A percentile compares a stretch with the other conserved stretches of the same genome.
Conservation (phyloP, 495 filamentous ascomycete genomes). For the Talaromyces borbonicus region DNA sequence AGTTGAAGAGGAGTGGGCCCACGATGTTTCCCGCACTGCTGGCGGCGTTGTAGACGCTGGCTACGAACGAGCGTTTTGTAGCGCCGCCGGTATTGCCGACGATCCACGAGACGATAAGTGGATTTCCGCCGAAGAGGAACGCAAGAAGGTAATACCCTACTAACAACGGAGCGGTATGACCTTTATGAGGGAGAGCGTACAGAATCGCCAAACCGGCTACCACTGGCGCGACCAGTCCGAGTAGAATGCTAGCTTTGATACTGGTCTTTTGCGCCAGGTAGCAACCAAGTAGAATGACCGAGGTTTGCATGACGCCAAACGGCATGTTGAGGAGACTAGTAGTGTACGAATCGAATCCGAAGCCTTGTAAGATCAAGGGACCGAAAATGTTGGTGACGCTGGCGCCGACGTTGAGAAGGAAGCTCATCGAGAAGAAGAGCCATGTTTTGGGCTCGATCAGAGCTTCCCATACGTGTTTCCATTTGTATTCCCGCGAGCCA, state of each 20-base stretch:
- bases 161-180: constrained; percentile 32
- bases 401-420: constrained; percentile 53
- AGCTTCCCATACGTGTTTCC: constrained; percentile 35
- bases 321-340: constrained; percentile 44
- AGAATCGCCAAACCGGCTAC: constrained; percentile 47
- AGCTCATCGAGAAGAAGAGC: constrained; percentile 39
- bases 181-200: constrained; percentile 38
- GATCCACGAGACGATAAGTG: constrained; percentile 41
- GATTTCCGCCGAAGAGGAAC: constrained; percentile 47
- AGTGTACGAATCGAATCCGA: constrained; percentile 47
- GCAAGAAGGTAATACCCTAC: constrained; percentile 53
- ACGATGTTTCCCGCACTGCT: constrained; percentile 37
- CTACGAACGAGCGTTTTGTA: constrained; percentile 44
- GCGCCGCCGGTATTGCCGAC: constrained; percentile 40
- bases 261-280: constrained; percentile 40
- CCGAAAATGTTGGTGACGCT: constrained; percentile 51
- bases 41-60: constrained; percentile 39
- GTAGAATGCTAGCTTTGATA: constrained; percentile 40
- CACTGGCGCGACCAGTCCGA: constrained; percentile 42
- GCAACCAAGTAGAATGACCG: constrained; percentile 31
- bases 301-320: constrained; percentile 35
- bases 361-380: constrained; percentile 49
- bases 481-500: constrained; percentile 35
- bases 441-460: constrained; percentile 39
- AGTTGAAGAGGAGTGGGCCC: constrained; percentile 35